These are phyloP conservation scores for Colletotrichum sp. DNA, from an alignment of 2,329 filamentous ascomycete species.

Conservation along the genomic window DNA sequence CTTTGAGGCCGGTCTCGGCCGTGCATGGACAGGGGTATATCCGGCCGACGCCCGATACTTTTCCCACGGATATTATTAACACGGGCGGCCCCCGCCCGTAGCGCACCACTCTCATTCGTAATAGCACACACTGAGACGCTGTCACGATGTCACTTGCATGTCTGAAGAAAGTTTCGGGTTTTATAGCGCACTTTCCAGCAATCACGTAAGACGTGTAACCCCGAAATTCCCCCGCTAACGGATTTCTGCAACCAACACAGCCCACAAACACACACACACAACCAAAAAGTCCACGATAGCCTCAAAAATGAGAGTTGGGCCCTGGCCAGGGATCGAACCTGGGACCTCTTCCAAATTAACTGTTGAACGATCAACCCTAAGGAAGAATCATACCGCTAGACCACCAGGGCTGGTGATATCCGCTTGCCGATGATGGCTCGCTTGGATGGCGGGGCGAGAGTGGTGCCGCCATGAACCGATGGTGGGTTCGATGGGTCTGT, in stretches of 20 bases:
- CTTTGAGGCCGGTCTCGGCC: conserved; percentile 18
- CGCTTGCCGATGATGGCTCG: neutral
- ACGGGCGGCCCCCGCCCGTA: neutral
- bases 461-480: neutral
- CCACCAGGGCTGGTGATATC: conserved; percentile 2
- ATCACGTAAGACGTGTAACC: neutral
- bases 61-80: conserved; percentile 1
- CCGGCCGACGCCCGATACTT: conserved; percentile 7
- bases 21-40: conserved; percentile 18
- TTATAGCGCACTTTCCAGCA: neutral
- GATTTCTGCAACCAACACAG: neutral
- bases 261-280: too few relatives aligned
- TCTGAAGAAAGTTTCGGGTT: neutral
- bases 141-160: neutral
- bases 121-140: neutral
- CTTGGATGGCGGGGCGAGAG: neutral
- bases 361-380: neutral
- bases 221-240: neutral
- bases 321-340: conserved; percentile 21
- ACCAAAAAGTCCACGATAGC: neutral
- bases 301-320: neutral
- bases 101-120: neutral
- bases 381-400: conserved; percentile 22
- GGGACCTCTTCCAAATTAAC: conserved; percentile 13
- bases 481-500: neutral